phyloP scores from a whole-genome alignment of 1,139 yeast species.

The Lodderomyces metapsilosis region DNA sequence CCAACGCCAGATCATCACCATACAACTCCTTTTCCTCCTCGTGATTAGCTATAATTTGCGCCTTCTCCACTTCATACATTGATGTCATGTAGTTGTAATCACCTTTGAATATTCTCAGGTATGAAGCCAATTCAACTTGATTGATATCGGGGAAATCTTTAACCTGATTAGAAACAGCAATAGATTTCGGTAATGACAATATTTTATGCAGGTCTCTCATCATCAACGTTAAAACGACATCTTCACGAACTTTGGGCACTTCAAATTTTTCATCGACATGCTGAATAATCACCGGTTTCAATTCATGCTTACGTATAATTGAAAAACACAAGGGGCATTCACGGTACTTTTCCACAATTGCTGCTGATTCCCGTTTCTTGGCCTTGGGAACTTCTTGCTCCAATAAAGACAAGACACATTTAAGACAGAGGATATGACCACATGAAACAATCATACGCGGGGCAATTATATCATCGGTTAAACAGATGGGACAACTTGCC shows the following conservation, averaged over 20 bases:
- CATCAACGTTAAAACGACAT: slow-evolving; percentile 68
- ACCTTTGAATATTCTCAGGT: slow-evolving; percentile 63
- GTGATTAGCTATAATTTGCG: slow-evolving; percentile 43
- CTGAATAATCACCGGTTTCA: slow-evolving; percentile 69
- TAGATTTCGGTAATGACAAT: slow-evolving; percentile 59
- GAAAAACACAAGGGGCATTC: slow-evolving; percentile 88
- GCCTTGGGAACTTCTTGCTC: slow-evolving; percentile 52
- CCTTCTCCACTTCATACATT: slow-evolving; percentile 59
- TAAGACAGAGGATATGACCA: slow-evolving; percentile 87
- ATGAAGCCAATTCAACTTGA: slow-evolving; percentile 27
- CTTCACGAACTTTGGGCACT: slow-evolving; percentile 60
- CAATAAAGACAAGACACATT: slow-evolving; percentile 73
- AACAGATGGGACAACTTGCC: slow-evolving; percentile 87
- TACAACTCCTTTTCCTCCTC: slow-evolving; percentile 59
- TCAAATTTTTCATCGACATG: slow-evolving; percentile 56
- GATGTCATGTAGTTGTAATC: slow-evolving; percentile 50
- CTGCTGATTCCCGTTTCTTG: slow-evolving; percentile 35
- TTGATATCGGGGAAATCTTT: slow-evolving; percentile 15
- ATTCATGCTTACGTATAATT: slow-evolving; percentile 54
- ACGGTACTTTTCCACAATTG: slow-evolving; percentile 51
- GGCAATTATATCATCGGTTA: slow-evolving; percentile 79
- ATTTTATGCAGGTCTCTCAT: slow-evolving; percentile 59
- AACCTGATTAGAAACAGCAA: slow-evolving; percentile 27
- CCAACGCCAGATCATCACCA: slow-evolving; percentile 56
- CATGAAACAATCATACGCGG: slow-evolving; percentile 90